Evolutionary conservation across 1,139 yeast genomes (phyloP).

Genomic region (Candida dubliniensis): DNA sequence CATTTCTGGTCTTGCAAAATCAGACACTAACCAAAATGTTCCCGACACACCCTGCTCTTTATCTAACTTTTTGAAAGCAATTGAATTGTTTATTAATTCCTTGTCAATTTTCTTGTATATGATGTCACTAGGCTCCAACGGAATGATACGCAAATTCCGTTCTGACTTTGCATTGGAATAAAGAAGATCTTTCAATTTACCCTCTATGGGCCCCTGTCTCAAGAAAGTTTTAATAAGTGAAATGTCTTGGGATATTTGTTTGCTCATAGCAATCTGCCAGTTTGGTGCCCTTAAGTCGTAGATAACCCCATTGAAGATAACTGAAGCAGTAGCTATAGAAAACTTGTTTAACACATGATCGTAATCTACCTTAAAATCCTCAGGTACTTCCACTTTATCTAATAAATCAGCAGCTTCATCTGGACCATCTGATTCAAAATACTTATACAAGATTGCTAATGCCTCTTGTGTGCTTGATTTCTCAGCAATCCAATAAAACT

Average conservation of each 20-base stretch:
- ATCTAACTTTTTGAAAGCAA: conserved; percentile 17
- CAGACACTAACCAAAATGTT: conserved; percentile 60
- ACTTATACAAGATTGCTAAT: conserved; percentile 43
- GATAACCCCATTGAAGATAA: conserved; percentile 75
- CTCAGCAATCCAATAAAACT: conserved; percentile 35
- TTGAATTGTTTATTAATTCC: conserved; percentile 27
- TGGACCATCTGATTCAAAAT: conserved; percentile 26
- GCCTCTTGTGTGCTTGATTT: conserved; percentile 36
- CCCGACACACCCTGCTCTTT: conserved; percentile 19
- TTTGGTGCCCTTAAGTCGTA: conserved; percentile 34
- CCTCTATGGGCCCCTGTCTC: conserved; percentile 19
- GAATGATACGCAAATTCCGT: conserved; percentile 37
- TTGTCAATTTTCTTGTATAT: conserved; percentile 34
- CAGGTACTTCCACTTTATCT: conserved; percentile 19
- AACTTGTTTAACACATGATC: conserved; percentile 25
- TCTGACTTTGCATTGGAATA: conserved; percentile 33
- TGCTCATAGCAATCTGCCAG: conserved; percentile 43
- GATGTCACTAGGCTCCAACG: conserved; percentile 32
- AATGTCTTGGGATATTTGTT: conserved; percentile 41
- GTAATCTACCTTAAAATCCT: conserved; percentile 25
- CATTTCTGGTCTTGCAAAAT: conserved; percentile 37
- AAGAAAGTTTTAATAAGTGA: conserved; percentile 26
- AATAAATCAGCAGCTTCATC: conserved; percentile 29
- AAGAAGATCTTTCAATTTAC: conserved; percentile 29
- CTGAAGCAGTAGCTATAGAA: conserved; percentile 49